Evolutionary conservation across 352 stramenopile species (phyloP).

Genomic region (Globisporangium megalacanthum): DNA sequence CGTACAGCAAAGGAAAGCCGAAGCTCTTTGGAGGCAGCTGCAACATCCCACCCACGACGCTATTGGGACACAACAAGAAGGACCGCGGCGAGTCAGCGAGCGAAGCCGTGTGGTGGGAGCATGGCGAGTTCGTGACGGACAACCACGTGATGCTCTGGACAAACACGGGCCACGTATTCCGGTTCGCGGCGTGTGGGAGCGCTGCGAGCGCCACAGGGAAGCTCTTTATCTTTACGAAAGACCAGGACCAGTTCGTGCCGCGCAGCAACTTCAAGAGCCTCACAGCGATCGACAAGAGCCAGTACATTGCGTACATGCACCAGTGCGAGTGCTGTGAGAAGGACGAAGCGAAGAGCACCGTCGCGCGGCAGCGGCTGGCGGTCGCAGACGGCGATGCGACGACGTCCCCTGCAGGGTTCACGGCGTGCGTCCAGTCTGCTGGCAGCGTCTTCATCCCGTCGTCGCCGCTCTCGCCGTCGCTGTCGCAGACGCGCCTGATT

Average conservation of each 20-base stretch:
- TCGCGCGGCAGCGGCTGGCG: neutral
- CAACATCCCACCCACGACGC: conserved; percentile 30
- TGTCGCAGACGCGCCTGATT: conserved; percentile 23
- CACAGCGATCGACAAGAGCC: conserved; percentile 37
- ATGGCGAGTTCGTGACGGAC: conserved; percentile 62
- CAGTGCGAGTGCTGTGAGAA: conserved; percentile 46
- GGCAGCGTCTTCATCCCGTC: conserved; percentile 18
- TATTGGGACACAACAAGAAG: conserved; percentile 12
- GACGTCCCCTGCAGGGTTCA: conserved; percentile 26
- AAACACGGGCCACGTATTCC: conserved; percentile 54
- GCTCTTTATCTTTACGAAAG: conserved; percentile 81
- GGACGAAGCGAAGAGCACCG: neutral
- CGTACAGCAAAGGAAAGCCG: conserved; percentile 21
- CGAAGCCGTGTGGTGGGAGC: conserved; percentile 39
- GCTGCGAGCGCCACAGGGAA: conserved; percentile 31
- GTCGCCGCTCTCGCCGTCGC: conserved; percentile 7
- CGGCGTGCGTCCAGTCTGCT: conserved; percentile 29
- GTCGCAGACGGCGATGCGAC: neutral
- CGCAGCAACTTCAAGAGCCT: conserved; percentile 63
- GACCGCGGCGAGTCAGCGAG: neutral
- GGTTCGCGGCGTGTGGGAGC: conserved; percentile 35
- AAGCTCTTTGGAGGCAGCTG: conserved; percentile 47
- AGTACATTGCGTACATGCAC: conserved; percentile 48
- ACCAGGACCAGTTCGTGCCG: conserved; percentile 76
- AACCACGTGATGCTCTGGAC: conserved; percentile 66